These are phyloP conservation scores for Amesomyces nigricolor DNA, from an alignment of 2,329 filamentous ascomycete genomes.

Conservation along the genomic window DNA sequence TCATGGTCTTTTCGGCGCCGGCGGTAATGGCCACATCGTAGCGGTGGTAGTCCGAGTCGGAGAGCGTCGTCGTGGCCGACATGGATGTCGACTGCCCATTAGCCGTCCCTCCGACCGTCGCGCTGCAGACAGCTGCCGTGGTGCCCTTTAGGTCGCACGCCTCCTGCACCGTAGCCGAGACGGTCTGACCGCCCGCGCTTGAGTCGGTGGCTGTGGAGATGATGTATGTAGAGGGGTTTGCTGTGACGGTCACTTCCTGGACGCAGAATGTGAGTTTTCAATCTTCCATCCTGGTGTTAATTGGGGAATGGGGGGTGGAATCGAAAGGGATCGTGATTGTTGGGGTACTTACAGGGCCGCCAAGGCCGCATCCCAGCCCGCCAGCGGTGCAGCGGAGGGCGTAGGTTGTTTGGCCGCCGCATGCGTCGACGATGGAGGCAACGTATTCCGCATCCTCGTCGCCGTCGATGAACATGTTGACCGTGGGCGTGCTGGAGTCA, in stretches of 20 bases:
- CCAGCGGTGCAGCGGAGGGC: conserved; percentile 11
- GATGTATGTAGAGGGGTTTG: not conserved
- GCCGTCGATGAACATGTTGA: conserved; percentile 16
- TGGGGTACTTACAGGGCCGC: not conserved
- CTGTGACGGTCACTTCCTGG: conserved; percentile 6
- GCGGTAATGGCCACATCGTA: conserved; percentile 19
- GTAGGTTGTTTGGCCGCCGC: conserved; percentile 7
- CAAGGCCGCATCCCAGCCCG: not conserved
- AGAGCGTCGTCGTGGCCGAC: not conserved
- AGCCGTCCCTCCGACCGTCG: not conserved
- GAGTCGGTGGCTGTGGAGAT: not conserved
- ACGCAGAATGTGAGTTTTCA: too few species aligned
- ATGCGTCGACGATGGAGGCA: conserved; percentile 11
- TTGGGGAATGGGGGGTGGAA: too few species aligned
- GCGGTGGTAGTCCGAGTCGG: conserved; percentile 5
- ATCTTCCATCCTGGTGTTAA: too few species aligned
- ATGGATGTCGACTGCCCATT: not conserved
- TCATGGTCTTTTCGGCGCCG: conserved; percentile 21
- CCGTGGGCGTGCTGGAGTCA: conserved; percentile 6
- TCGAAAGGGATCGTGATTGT: too few species aligned
- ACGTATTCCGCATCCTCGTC: not conserved
- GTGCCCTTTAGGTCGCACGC: conserved; percentile 12
- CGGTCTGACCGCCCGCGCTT: not conserved
- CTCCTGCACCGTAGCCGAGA: conserved; percentile 7
- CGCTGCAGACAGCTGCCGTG: conserved; percentile 11